Percentiles rank a stretch among this genome's conserved stretches.
These are phyloP conservation scores for Achaetomium macrosporum DNA, from an alignment of 2,329 filamentous ascomycete genomes.

Conservation along the genomic window DNA sequence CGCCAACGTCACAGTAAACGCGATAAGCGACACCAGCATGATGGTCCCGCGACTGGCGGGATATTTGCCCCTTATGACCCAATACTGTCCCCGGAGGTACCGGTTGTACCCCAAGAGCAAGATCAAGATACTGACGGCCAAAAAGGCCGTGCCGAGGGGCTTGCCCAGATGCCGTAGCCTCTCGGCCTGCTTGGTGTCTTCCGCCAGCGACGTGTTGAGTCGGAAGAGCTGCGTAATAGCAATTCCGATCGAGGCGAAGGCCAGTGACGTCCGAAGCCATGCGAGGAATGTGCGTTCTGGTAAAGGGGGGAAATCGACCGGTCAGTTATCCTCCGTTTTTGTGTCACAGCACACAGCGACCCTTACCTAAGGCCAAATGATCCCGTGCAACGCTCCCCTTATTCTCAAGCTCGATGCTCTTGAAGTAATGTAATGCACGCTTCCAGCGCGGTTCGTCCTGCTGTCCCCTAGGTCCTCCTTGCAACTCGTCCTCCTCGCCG, in stretches of 20 bases:
- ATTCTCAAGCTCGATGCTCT: conserved; percentile 72
- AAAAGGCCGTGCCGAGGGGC: conserved; percentile 69
- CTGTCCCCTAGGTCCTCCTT: background rate
- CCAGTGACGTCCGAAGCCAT: conserved; percentile 75
- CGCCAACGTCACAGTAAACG: conserved; percentile 56
- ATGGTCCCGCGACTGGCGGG: conserved; percentile 72
- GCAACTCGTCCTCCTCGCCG: background rate
- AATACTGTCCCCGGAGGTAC: conserved; percentile 72
- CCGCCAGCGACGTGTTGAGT: conserved; percentile 61
- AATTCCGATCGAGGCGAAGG: conserved; percentile 77
- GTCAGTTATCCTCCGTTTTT: background rate
- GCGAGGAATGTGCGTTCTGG: conserved; percentile 78
- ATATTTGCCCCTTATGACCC: conserved; percentile 74
- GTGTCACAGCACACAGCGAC: background rate
- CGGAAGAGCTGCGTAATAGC: conserved; percentile 81
- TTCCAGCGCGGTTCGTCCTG: conserved; percentile 43
- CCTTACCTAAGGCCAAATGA: conserved; percentile 69
- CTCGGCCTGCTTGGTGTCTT: conserved; percentile 29
- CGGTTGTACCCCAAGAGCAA: conserved; percentile 71
- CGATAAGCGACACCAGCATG: conserved; percentile 60
- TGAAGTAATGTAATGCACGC: conserved; percentile 44
- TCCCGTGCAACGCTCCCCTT: conserved; percentile 79
- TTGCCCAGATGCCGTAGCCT: conserved; percentile 61
- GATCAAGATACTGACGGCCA: conserved; percentile 69
- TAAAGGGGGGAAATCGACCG: background rate